Conservation (phyloP, 169 alveolate genomes). For the Ichthyophthirius multifiliis region DNA sequence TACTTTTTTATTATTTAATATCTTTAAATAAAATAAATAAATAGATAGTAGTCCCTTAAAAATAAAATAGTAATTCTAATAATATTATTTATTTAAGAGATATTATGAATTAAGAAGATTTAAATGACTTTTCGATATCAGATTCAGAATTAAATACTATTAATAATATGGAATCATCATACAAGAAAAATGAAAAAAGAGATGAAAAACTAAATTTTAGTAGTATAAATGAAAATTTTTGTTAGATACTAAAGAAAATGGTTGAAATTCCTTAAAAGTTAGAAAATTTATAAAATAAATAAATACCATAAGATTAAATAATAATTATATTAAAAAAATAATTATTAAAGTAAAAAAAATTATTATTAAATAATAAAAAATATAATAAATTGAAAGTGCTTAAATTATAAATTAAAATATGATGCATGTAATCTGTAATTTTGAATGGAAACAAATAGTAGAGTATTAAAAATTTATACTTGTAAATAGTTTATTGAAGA, state of each 20-base stretch:
- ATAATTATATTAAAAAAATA: background rate
- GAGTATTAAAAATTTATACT: background rate
- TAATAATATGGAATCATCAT: background rate
- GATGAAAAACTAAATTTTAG: background rate
- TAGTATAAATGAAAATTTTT: background rate
- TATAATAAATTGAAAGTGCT: too few relatives aligned
- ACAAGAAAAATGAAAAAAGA: background rate
- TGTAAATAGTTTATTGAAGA: background rate
- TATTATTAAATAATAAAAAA: too few relatives aligned
- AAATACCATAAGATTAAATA: background rate
- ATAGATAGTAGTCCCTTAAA: too few relatives aligned
- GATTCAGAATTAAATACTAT: background rate
- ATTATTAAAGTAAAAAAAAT: background rate
- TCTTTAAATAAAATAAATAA: too few relatives aligned
- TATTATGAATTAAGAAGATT: constrained; percentile 13
- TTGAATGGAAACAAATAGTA: background rate
- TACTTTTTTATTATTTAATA: too few relatives aligned
- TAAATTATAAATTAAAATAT: background rate
- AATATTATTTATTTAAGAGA: background rate
- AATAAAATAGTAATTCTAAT: background rate
- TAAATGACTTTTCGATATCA: too few relatives aligned
- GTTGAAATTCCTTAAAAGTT: background rate
- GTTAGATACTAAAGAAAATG: background rate
- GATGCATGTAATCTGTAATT: background rate
- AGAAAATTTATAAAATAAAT: background rate